Evolutionary conservation across 2,329 filamentous ascomycete species (phyloP), one percentile per base, ranked within the genome.

Genomic region (Phymatotrichopsis omnivora): DNA sequence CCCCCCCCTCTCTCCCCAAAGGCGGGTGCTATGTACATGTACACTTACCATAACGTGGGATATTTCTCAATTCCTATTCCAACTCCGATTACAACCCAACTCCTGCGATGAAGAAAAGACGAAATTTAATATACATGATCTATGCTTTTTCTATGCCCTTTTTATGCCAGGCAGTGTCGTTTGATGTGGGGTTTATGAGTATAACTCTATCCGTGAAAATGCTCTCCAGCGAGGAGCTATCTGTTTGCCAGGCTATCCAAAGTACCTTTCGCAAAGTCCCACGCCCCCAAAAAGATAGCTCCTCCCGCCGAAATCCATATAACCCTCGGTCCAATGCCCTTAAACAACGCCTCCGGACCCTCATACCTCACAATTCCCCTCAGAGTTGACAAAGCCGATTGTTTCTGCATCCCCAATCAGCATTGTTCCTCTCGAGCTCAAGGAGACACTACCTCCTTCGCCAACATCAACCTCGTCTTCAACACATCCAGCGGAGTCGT

Each of bases 381-480:
- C 6, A 59, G 39, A 17, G 52, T 57, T 16, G 49, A 53, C 29
- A 53, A 14, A 28, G 52, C 55, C 41, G 55, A 52, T 47, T 49
- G 47, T 52, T 46, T 55, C 51, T 53, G 12, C 17, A 20, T 36
- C 5, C 5, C 14, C 29, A 8, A 14, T 14, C 20, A 27, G 28
- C 41, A 39, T 17, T 12, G 28, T 28, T n/a, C n/a, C 27, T 29
- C 29, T 35, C 17, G 16, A 37, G n/a, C 16, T 24, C 14, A 23
- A 19, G 20, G n/a, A 27, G 17, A 6, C 7, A 17, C 10, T 78
- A 50, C 71, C 68, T 80, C 75, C 59, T 76, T 73, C 11, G 83
- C 81, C 56, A 98, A 69, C 91, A 98, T 98, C 65, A 96, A 80
- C 54, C 91, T 72, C 54, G 91, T 98, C 76, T 98, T 98, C 56